A percentile compares a stretch with the other conserved stretches of the same genome.
phyloP scores from a whole-genome alignment of 164 flowering plant species.

The Macadamia integrifolia region DNA sequence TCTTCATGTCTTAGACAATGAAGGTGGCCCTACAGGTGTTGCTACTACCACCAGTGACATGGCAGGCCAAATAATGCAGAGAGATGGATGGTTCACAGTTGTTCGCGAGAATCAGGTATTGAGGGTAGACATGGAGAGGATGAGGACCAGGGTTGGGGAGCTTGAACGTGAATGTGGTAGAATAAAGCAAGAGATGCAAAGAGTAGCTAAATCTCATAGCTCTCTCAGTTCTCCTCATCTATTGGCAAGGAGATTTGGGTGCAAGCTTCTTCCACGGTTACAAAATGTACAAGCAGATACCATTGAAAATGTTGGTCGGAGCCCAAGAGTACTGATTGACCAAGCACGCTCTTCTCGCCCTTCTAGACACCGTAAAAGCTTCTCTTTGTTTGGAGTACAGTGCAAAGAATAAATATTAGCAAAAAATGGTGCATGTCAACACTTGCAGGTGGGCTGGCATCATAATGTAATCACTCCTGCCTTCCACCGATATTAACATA shows the following conservation, averaged over 20 bases:
- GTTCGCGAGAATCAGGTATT: conserved; percentile 79
- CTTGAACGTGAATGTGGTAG: conserved; percentile 74
- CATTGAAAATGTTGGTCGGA: conserved; percentile 31
- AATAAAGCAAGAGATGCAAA: conserved; percentile 67
- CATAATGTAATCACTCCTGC: neutral
- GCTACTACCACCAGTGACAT: conserved; percentile 23
- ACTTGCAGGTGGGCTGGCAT: conserved; percentile 1
- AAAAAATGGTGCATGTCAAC: neutral
- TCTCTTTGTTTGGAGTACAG: conserved; percentile 30
- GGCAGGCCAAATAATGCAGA: conserved; percentile 47
- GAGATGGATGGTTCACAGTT: conserved; percentile 82
- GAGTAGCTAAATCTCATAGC: conserved; percentile 53
- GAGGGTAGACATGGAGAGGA: conserved; percentile 71
- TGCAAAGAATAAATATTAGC: neutral
- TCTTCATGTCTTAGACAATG: conserved; percentile 43
- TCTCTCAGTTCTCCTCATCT: conserved; percentile 64
- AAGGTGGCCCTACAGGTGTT: conserved; percentile 37
- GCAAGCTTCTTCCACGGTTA: conserved; percentile 54
- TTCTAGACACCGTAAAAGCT: conserved; percentile 51
- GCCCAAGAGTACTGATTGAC: conserved; percentile 61
- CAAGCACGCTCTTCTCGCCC: conserved; percentile 38
- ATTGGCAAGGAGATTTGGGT: conserved; percentile 47
- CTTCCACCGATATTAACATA: neutral
- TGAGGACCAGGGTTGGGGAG: conserved; percentile 73
- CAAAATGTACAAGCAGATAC: conserved; percentile 41